Evolutionary conservation across 805 yeast genomes (phyloP).

Genomic region (Ogataea minuta): DNA sequence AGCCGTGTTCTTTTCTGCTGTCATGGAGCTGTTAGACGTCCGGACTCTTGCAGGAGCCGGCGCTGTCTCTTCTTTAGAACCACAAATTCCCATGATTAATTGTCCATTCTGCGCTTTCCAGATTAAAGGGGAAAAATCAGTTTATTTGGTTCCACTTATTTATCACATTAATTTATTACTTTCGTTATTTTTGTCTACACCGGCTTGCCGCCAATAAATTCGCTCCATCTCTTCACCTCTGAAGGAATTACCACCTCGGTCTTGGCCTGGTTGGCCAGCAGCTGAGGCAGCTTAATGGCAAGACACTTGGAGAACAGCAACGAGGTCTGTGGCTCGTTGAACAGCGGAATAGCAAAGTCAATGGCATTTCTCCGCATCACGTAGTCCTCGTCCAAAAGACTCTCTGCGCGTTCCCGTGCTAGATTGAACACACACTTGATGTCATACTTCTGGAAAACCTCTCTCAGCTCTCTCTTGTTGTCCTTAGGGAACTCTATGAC

Average conservation of each 20-base stretch:
- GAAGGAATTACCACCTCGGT: conserved; percentile 58
- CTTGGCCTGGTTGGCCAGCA: conserved; percentile 46
- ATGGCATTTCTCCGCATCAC: conserved; percentile 99
- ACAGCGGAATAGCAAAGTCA: conserved; percentile 93
- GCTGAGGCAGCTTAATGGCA: conserved; percentile 61
- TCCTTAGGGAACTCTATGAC: conserved; percentile 88
- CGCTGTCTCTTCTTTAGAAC: conserved; percentile 24
- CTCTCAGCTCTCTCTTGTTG: conserved; percentile 91
- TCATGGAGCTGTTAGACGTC: conserved; percentile 1
- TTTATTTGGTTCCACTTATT: not conserved
- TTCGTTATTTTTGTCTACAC: conserved; percentile 37
- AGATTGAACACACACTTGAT: conserved; percentile 88
- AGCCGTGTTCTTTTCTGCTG: not conserved
- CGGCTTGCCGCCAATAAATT: conserved; percentile 91
- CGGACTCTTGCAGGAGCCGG: not conserved
- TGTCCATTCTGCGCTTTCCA: conserved; percentile 5
- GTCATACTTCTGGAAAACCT: conserved; percentile 83
- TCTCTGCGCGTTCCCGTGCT: conserved; percentile 86
- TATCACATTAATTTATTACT: conserved; percentile 6
- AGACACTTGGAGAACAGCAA: conserved; percentile 81
- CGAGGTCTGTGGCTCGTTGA: conserved; percentile 95
- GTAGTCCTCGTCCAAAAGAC: conserved; percentile 83
- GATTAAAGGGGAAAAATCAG: not conserved
- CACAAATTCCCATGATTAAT: conserved; percentile 28
- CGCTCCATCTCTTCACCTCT: conserved; percentile 96